phyloP scores from a whole-genome alignment of 2,329 filamentous ascomycete genomes.

The Fusarium phyllophilum region DNA sequence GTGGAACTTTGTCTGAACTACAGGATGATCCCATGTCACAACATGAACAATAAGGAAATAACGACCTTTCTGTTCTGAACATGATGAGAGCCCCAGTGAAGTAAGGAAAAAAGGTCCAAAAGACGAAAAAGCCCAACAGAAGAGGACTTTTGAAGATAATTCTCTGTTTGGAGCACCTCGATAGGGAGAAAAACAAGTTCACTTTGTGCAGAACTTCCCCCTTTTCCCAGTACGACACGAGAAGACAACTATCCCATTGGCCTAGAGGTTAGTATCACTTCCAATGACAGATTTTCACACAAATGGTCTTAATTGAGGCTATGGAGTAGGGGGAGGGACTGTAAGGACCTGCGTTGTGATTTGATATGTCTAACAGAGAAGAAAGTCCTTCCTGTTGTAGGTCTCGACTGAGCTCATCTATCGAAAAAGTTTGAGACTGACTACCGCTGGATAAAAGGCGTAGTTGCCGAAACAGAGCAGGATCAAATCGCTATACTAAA shows the following conservation, averaged over 20 bases:
- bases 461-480: neutral
- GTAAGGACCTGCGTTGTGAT: neutral
- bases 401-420: neutral
- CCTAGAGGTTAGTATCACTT: neutral
- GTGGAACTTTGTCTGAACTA: neutral
- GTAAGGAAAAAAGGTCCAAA: accelerated
- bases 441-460: neutral
- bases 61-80: too few species aligned
- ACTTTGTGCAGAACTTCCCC: neutral
- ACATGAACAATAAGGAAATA: neutral
- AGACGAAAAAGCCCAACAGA: neutral
- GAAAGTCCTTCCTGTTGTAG: neutral
- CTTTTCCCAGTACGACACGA: accelerated
- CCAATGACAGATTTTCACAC: accelerated
- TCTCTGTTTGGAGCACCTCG: too few species aligned
- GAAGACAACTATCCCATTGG: accelerated
- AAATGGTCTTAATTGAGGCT: accelerated
- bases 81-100: accelerated
- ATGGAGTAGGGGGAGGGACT: accelerated
- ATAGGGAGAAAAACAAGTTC: accelerated
- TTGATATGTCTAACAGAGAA: neutral
- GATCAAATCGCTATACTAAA: neutral
- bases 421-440: neutral
- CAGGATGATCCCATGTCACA: accelerated
- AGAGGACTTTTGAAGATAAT: too few species aligned